Evolutionary conservation across 2,329 filamentous ascomycete species (phyloP).

Genomic region (Seiridium unicorne): DNA sequence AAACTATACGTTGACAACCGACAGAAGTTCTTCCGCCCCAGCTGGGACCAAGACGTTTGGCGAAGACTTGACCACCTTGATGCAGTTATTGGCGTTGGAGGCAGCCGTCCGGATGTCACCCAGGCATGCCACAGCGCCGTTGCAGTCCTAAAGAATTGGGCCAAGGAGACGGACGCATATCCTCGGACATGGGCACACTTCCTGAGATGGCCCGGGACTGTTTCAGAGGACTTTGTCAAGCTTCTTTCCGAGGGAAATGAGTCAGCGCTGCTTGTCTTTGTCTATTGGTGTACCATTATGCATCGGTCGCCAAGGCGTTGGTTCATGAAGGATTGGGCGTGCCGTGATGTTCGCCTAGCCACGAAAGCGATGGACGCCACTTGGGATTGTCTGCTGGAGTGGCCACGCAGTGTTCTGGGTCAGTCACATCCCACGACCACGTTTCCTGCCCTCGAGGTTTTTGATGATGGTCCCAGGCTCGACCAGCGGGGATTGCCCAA

Average conservation of each 20-base stretch:
- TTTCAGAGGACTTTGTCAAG: conserved; percentile 17
- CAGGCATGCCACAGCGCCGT: conserved; percentile 15
- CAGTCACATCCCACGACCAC: too few species aligned
- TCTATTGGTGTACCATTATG: conserved; percentile 24
- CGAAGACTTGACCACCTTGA: neutral
- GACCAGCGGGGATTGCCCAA: too few species aligned
- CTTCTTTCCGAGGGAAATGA: conserved; percentile 15
- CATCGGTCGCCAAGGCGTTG: conserved; percentile 18
- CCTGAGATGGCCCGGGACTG: conserved; percentile 18
- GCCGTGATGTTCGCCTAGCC: conserved; percentile 13
- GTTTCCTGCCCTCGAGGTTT: too few species aligned
- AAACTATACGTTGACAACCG: conserved; percentile 8
- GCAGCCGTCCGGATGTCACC: neutral
- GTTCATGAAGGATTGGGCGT: conserved; percentile 21
- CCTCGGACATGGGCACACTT: conserved; percentile 20
- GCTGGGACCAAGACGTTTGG: neutral
- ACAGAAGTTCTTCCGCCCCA: neutral
- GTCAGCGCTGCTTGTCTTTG: conserved; percentile 17
- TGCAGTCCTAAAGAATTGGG: conserved; percentile 17
- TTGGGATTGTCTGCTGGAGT: neutral
- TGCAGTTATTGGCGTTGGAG: neutral
- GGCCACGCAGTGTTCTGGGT: neutral
- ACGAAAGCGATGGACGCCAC: conserved; percentile 12
- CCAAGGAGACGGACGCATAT: conserved; percentile 8
- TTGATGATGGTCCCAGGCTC: too few species aligned